Evolutionary conservation across 148 eudicot genomes (phyloP).

Genomic region (Rhododendron griersonianum): DNA sequence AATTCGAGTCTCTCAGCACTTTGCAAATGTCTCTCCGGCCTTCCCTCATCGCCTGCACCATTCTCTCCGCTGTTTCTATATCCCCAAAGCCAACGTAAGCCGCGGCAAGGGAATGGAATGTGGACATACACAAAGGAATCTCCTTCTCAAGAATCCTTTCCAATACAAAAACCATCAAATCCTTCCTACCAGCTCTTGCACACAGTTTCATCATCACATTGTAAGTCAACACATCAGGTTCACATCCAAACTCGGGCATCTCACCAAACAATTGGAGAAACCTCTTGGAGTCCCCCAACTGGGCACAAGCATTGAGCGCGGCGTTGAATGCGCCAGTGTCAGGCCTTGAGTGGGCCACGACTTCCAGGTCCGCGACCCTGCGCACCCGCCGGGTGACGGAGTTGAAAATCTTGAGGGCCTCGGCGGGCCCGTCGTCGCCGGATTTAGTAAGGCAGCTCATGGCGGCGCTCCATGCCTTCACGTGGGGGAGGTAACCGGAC

Average conservation of each 20-base stretch:
- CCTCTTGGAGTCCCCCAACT: conserved; percentile 51
- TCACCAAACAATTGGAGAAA: conserved; percentile 68
- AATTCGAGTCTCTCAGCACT: conserved; percentile 45
- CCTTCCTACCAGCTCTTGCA: conserved; percentile 68
- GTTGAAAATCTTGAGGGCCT: conserved; percentile 49
- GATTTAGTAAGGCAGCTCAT: conserved; percentile 62
- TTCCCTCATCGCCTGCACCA: conserved; percentile 91
- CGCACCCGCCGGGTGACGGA: conserved; percentile 46
- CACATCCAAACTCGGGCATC: conserved; percentile 56
- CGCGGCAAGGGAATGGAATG: conserved; percentile 86
- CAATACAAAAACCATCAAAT: conserved; percentile 70
- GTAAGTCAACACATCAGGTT: conserved; percentile 80
- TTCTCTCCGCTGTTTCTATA: conserved; percentile 58
- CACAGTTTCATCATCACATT: conserved; percentile 86
- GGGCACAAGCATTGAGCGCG: conserved; percentile 85
- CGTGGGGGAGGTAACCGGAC: conserved; percentile 84
- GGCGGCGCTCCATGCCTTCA: conserved; percentile 94
- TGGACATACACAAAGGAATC: conserved; percentile 68
- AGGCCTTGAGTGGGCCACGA: conserved; percentile 46
- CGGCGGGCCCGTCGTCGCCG: conserved; percentile 66
- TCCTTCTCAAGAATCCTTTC: conserved; percentile 54
- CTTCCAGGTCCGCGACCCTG: conserved; percentile 26
- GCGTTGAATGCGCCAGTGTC: conserved; percentile 88
- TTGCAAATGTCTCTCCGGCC: conserved; percentile 66
- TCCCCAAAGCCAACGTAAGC: conserved; percentile 94